A percentile compares a stretch with the other conserved stretches of the same genome.
Conservation (phyloP, 257 asterid genomes). For the Forsythia viridissima region DNA sequence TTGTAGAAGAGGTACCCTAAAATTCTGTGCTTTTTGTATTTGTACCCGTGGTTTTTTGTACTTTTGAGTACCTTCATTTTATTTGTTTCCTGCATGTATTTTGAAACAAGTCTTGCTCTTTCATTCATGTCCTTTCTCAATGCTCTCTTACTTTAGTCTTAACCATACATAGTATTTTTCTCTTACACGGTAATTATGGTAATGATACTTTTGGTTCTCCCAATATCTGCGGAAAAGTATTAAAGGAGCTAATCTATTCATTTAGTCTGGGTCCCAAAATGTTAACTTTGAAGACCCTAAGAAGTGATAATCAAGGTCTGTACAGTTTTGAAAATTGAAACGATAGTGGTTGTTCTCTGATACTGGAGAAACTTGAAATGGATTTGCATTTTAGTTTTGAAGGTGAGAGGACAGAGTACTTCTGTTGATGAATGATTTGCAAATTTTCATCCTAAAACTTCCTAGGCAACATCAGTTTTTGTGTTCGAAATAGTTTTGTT, state of each 20-base stretch:
- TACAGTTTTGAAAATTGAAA: neutral
- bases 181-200: too few relatives aligned
- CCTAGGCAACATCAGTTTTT: neutral
- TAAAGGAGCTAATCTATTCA: too few relatives aligned
- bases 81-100: neutral
- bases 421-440: neutral
- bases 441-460: too few relatives aligned
- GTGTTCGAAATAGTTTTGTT: too few relatives aligned
- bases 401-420: neutral
- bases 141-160: neutral
- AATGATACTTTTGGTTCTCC: neutral
- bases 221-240: neutral
- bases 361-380: neutral
- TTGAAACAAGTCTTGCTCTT: neutral
- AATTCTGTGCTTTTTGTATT: neutral
- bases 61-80: neutral
- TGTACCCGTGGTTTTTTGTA: neutral
- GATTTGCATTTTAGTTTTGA: neutral
- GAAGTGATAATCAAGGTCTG: neutral
- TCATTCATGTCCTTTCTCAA: neutral
- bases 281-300: neutral
- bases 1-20: constrained; percentile 72
- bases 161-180: too few relatives aligned
- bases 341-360: neutral
- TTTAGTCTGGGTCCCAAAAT: neutral